A percentile compares a stretch with the other conserved stretches of the same genome.
phyloP scores from a whole-genome alignment of 1,284 basidiomycete genomes.

The Cryptococcus deneoformans region DNA sequence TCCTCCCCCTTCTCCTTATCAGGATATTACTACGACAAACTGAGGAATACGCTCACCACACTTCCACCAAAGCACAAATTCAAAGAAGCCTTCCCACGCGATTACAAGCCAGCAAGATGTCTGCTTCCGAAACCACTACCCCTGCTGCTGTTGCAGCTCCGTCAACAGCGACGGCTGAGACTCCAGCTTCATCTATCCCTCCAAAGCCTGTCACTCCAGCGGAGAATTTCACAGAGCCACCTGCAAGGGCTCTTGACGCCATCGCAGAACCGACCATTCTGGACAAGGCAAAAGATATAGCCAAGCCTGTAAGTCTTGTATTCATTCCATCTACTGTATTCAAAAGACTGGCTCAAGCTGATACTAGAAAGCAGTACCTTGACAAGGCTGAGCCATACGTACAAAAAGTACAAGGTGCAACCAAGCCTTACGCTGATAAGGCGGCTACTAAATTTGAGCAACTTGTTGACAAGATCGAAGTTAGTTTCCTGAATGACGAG shows the following conservation, averaged over 20 bases:
- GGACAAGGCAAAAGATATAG: constrained; percentile 31
- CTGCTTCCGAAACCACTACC: background rate
- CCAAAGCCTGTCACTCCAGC: constrained; percentile 32
- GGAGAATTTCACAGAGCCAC: constrained; percentile 18
- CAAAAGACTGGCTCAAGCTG: background rate
- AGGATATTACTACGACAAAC: too few relatives aligned
- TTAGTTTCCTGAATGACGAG: constrained; percentile 10
- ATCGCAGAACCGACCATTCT: constrained; percentile 27
- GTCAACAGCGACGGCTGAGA: background rate
- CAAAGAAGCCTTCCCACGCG: too few relatives aligned
- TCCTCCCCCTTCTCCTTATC: too few relatives aligned
- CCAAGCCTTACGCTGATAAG: constrained; percentile 39
- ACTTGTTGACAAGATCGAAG: constrained; percentile 41
- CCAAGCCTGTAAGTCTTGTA: constrained; percentile 32
- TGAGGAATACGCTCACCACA: too few relatives aligned
- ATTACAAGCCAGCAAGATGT: constrained; percentile 1
- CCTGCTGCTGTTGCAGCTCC: background rate
- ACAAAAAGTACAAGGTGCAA: constrained; percentile 28
- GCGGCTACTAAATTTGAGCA: constrained; percentile 39
- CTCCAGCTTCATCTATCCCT: background rate
- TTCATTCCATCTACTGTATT: background rate
- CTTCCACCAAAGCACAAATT: too few relatives aligned
- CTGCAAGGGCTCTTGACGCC: constrained; percentile 29
- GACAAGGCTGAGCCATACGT: constrained; percentile 25
- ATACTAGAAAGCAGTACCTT: background rate